phyloP scores from a whole-genome alignment of 352 stramenopile genomes.

The Peronosclerospora sorghi region DNA sequence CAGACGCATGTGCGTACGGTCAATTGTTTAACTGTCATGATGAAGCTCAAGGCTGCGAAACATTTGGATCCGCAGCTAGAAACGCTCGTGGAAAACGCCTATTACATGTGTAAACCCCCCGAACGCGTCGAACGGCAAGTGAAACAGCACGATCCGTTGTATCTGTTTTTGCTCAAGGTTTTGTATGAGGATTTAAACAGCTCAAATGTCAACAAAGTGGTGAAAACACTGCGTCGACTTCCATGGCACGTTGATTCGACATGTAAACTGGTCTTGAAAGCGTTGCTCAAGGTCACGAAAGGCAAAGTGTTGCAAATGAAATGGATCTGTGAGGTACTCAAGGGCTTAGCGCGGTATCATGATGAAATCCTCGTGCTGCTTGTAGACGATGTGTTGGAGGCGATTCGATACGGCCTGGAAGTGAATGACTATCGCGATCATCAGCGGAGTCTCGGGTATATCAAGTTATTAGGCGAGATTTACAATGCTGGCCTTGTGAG shows the following conservation, averaged over 20 bases:
- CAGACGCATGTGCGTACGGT: constrained; percentile 86
- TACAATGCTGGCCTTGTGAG: constrained; percentile 88
- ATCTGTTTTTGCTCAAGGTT: constrained; percentile 85
- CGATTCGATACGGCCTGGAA: constrained; percentile 86
- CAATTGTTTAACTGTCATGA: constrained; percentile 91
- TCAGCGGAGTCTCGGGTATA: constrained; percentile 88
- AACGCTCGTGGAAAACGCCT: constrained; percentile 87
- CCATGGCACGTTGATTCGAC: constrained; percentile 78
- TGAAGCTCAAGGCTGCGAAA: constrained; percentile 92
- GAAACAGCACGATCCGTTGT: constrained; percentile 85
- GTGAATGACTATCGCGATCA: constrained; percentile 86
- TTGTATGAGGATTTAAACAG: constrained; percentile 79
- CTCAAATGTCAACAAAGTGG: constrained; percentile 82
- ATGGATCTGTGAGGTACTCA: constrained; percentile 81
- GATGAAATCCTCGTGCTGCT: constrained; percentile 85
- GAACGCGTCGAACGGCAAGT: constrained; percentile 64
- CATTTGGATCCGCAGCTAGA: constrained; percentile 80
- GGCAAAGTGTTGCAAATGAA: constrained; percentile 84
- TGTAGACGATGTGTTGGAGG: constrained; percentile 90
- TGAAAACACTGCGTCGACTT: constrained; percentile 90
- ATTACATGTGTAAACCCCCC: constrained; percentile 87
- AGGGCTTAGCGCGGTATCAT: constrained; percentile 76
- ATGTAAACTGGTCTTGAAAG: constrained; percentile 75
- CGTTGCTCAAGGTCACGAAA: constrained; percentile 89
- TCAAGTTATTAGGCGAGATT: constrained; percentile 90